phyloP scores from a whole-genome alignment of 106 monocot genomes.

The Vanilla planifolia region DNA sequence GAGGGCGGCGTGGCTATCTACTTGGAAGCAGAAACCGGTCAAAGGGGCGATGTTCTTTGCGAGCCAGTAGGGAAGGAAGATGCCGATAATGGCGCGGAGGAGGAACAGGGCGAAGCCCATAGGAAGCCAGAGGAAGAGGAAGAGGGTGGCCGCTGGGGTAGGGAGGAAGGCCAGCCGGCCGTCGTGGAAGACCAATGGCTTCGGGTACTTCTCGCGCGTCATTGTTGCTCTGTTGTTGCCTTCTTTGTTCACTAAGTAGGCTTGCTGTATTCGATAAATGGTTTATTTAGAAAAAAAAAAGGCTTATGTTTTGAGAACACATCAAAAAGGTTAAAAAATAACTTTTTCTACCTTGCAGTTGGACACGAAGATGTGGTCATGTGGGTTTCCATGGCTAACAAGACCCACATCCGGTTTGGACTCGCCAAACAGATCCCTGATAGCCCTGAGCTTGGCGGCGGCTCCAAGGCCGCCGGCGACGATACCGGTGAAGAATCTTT shows the following conservation, averaged over 20 bases:
- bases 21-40: conserved; percentile 18
- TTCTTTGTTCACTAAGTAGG: conserved; percentile 42
- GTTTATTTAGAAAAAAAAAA: not conserved
- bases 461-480: not conserved
- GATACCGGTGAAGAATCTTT: conserved; percentile 41
- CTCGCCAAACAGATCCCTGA: conserved; percentile 27
- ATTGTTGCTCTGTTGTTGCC: conserved; percentile 5
- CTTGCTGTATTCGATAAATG: conserved; percentile 34
- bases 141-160: conserved; percentile 37
- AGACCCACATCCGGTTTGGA: conserved; percentile 39
- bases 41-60: conserved; percentile 16
- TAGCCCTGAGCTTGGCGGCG: conserved; percentile 6
- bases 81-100: conserved; percentile 18
- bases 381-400: conserved; percentile 16
- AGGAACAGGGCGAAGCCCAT: conserved; percentile 33
- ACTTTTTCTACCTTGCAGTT: conserved; percentile 62
- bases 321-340: not conserved
- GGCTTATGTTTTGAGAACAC: not conserved
- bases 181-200: conserved; percentile 79
- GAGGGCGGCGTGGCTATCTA: conserved; percentile 24
- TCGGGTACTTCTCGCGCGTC: conserved; percentile 60
- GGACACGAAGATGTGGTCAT: conserved; percentile 33
- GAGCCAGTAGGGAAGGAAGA: conserved; percentile 37
- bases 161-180: conserved; percentile 73
- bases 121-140: conserved; percentile 60